Conservation (phyloP, 345 rosid species). For the Mercurialis annua region DNA sequence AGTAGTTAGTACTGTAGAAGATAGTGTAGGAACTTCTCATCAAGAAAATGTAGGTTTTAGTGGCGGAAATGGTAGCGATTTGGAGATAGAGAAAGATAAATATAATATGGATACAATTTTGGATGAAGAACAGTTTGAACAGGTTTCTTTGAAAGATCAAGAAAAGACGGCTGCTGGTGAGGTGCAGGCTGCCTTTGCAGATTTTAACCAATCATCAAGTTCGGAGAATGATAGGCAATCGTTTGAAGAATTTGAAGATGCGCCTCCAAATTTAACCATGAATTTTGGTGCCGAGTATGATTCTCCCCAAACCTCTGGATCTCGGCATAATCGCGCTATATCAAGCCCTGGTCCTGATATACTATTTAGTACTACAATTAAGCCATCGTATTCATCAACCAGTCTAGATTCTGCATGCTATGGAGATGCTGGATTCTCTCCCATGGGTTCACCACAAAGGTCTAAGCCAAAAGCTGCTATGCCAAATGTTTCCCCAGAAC, state of each 20-base stretch:
- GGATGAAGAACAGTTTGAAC: constrained; percentile 79
- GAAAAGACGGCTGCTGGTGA: constrained; percentile 36
- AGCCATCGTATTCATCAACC: constrained; percentile 49
- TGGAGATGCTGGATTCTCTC: constrained; percentile 46
- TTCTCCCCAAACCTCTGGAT: constrained; percentile 41
- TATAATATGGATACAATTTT: constrained; percentile 32
- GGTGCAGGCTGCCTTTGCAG: constrained; percentile 26
- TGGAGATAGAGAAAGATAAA: constrained; percentile 21
- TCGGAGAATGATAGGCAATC: constrained; percentile 44
- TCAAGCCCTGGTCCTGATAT: constrained; percentile 61
- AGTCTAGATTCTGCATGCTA: constrained; percentile 50
- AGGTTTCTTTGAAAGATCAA: constrained; percentile 71
- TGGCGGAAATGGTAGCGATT: constrained; percentile 28
- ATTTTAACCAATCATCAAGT: constrained; percentile 36
- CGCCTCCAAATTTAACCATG: constrained; percentile 28
- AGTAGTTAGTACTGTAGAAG: constrained; percentile 34
- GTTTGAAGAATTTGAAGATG: constrained; percentile 36
- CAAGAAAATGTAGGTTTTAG: constrained; percentile 27
- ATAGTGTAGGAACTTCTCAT: constrained; percentile 37
- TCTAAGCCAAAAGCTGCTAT: constrained; percentile 60
- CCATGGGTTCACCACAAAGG: constrained; percentile 61
- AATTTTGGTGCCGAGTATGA: constrained; percentile 33
- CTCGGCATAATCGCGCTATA: constrained; percentile 36
- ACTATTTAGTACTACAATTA: constrained; percentile 34
- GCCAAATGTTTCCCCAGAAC: constrained; percentile 97